Percentiles rank a stretch among this genome's conserved stretches.
Conservation (phyloP, 352 stramenopile genomes). For the Globisporangium carolinianum region DNA sequence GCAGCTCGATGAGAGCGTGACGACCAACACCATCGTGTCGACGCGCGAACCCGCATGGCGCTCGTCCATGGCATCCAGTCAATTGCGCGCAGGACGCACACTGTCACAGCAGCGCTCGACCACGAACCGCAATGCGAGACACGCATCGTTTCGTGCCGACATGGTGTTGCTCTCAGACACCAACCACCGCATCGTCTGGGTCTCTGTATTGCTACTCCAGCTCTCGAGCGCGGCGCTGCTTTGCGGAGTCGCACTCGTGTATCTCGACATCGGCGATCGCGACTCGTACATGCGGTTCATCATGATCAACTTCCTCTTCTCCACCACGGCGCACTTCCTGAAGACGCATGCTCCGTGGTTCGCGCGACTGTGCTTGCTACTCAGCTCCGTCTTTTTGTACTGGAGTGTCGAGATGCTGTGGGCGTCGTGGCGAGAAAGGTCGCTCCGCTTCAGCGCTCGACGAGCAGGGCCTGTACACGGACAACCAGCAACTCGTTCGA, state of each 20-base stretch:
- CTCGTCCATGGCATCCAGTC: too few relatives aligned
- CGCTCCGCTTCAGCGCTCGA: not conserved
- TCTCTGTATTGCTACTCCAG: not conserved
- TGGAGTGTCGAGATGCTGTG: not conserved
- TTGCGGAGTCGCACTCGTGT: not conserved
- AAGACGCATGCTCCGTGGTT: not conserved
- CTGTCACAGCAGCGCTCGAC: constrained; percentile 3
- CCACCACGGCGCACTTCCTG: not conserved
- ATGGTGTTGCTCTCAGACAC: not conserved
- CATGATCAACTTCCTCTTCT: not conserved
- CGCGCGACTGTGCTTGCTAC: not conserved
- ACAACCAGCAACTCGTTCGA: not conserved
- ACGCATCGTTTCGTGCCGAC: not conserved
- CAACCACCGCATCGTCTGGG: not conserved
- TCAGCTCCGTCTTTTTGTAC: not conserved
- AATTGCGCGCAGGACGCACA: too few relatives aligned
- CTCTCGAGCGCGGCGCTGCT: not conserved
- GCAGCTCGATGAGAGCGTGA: too few relatives aligned
- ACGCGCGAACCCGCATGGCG: not conserved
- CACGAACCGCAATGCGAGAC: not conserved
- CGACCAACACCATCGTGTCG: too few relatives aligned
- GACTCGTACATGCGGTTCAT: not conserved
- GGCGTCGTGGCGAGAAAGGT: not conserved
- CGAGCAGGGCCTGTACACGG: not conserved
- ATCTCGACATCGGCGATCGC: not conserved